These are phyloP conservation scores for Mesembryanthemum crystallinum DNA, from an alignment of 148 eudicot species.

Conservation along the genomic window DNA sequence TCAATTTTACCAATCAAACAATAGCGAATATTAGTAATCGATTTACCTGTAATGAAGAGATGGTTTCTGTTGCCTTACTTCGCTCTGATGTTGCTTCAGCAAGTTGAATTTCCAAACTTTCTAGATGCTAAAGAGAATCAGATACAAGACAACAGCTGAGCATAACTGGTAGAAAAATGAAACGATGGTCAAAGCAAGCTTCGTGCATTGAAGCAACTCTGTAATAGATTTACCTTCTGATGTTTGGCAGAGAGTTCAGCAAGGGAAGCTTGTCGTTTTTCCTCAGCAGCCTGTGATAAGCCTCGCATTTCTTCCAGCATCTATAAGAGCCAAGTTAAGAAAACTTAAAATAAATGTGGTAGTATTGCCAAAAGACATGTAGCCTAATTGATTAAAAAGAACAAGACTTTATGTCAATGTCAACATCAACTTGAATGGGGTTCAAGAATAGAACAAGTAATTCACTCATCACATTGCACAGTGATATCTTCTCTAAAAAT, in stretches of 20 bases:
- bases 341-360: conserved; percentile 7
- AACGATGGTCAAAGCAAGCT: conserved; percentile 6
- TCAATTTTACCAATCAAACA: neutral
- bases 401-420: neutral
- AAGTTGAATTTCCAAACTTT: conserved; percentile 83
- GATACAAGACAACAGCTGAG: conserved; percentile 23
- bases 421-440: neutral
- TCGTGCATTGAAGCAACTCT: conserved; percentile 1
- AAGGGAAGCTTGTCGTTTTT: conserved; percentile 66
- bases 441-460: neutral
- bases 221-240: conserved; percentile 59
- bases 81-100: conserved; percentile 70
- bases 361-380: neutral
- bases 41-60: conserved; percentile 82
- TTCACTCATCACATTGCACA: neutral
- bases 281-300: conserved; percentile 70
- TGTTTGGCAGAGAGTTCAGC: conserved; percentile 79
- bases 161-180: conserved; percentile 4
- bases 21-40: neutral
- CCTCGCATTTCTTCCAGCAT: conserved; percentile 75
- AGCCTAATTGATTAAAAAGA: neutral
- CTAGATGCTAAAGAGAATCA: conserved; percentile 53
- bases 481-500: neutral
- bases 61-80: conserved; percentile 80
- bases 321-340: conserved; percentile 37